Base-by-base conservation (phyloP, 139 green algal genomes). In the Picochlorum sp. region DNA sequence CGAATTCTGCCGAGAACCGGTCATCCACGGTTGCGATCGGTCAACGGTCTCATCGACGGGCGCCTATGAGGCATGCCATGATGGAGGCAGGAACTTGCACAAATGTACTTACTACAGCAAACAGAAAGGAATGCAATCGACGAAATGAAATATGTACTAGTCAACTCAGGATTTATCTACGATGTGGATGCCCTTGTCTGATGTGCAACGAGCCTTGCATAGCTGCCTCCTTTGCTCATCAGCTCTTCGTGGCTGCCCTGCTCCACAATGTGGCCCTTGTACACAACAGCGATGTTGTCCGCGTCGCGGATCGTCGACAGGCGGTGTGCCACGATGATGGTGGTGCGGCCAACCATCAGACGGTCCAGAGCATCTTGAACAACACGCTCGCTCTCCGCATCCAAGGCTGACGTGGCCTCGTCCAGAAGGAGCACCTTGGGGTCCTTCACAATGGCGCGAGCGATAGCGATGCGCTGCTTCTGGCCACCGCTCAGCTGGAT, bases 321-420 rank as follows among this genome's bases (percentile, higher is more conserved):
- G 20, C 76, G 30, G 74, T 97, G 90, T 4, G 90, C 90, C 34
- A 97, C 85, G 46, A 97, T 81, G 9, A 97, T 58, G 3, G 77
- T 94, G n/a, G 90, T 97, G 56, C 89, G 76, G 21, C 78, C 79
- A 20, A 52, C 54, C 78, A 88, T 85, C 32, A 86, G 69, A 21
- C 62, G 38, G 24, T 85, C 76, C 23, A 87, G 66, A 13, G 81
- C 81, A 26, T 76, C 58, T 65, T 84, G 76, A 26, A 87, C 76
- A 30, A 83, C 68, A n/a, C 20, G 24, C 68, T 87, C 81, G 30
- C 63, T 79, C 66, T 74, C 69, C 2, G 74, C 56, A 54, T 87
- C 81, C 56, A 86, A 66, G 8, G 79, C 76, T 11, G 75, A 85
- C 11, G 81, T 87, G 44, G 79, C 79, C 69, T 87, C 81, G 60